Evolutionary conservation across 257 asterid species (phyloP), one percentile per base, ranked within the genome.

Genomic region (Solanum corneliomulleri): DNA sequence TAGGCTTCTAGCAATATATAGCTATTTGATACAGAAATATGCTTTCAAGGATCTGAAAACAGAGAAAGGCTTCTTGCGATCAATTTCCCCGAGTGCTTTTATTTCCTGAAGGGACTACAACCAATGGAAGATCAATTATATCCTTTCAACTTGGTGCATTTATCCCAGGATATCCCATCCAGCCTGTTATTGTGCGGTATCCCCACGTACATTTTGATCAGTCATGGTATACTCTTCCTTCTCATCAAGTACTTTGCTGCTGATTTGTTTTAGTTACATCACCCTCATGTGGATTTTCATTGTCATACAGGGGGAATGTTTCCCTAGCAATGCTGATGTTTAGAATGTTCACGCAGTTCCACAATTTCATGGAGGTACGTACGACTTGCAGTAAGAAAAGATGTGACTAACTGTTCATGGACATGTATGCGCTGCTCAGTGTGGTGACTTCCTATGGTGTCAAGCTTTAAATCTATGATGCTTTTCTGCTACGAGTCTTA

Each of bases 101-200:
- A 94, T 97, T 97, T 96, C 99, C 99, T 2, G 99, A 97, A 93
- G 99, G 99, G 91, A 97, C 99, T 25, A 97, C 99, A n/a, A 96
- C 94, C 93, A 97, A 94, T 76, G 99, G 99, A 92, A 97, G 98
- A 93, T 93, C 86, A 82, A 88, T 96, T 86, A 90, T 97, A 88
- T 96, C 99, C 49, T 97, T 97, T 91, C 98, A 97, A 91, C 97
- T 95, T 45, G 99, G 99, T 86, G 99, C 99, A 29, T 97, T 97
- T 92, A 94, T 97, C 88, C 98, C 99, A 37, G 98, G 98, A 66
- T 96, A 90, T 90, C 96, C 98, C 52, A 94, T 97, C 80, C 99
- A 97, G 90, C 99, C 99, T 86, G 97, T 97, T 66, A 64, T 92
- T 83, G 95, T 97, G 62, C 98, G 94, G 60, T 97, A 96, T 91